phyloP scores from a whole-genome alignment of 78 protist species.

The Dictyostelium citrinum region DNA sequence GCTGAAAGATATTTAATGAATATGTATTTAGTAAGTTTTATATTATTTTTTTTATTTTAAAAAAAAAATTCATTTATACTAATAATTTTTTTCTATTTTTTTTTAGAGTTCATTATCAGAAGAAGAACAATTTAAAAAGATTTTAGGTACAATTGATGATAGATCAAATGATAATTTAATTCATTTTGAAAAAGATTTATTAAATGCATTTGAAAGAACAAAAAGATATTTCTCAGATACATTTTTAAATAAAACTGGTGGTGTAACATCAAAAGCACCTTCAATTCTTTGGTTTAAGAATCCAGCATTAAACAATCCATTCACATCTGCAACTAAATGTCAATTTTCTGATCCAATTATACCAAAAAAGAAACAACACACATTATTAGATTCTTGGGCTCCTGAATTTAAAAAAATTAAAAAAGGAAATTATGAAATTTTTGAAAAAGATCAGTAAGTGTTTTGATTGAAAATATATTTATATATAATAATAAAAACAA shows the following conservation, averaged over 20 bases:
- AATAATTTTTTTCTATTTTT: not conserved
- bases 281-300: slow-evolving; percentile 53
- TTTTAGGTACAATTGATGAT: not conserved
- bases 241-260: slow-evolving; percentile 45
- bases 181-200: slow-evolving; percentile 39
- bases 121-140: slow-evolving; percentile 44
- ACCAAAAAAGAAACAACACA: slow-evolving; percentile 21
- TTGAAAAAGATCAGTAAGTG: slow-evolving; percentile 15
- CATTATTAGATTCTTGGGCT: not conserved
- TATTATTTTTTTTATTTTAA: not conserved
- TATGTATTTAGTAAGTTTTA: slow-evolving; percentile 1
- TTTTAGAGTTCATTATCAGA: not conserved
- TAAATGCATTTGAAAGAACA: slow-evolving; percentile 30
- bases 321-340: not conserved
- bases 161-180: not conserved
- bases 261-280: slow-evolving; percentile 24
- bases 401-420: slow-evolving; percentile 29
- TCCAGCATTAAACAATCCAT: slow-evolving; percentile 45
- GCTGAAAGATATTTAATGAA: slow-evolving; percentile 4
- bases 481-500: not conserved
- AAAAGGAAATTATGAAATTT: slow-evolving; percentile 21
- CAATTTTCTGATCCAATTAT: not conserved
- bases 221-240: slow-evolving; percentile 21
- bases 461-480: not conserved
- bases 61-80: not conserved